phyloP scores from a whole-genome alignment of 371 early-diverging fungal species.

The Gilbertella persicaria region DNA sequence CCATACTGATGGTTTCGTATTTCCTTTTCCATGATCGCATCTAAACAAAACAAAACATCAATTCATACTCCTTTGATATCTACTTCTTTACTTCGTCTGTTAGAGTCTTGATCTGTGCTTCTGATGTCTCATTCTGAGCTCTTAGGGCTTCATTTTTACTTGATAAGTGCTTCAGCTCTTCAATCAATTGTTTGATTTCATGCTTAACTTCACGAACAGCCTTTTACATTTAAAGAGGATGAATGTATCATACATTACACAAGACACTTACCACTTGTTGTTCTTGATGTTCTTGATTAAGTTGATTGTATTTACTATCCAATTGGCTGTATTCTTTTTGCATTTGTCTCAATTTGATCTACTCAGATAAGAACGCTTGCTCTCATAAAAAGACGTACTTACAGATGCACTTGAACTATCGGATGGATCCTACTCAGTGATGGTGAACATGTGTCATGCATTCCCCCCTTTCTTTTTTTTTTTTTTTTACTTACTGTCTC shows the following conservation, averaged over 20 bases:
- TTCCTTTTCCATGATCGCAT: constrained; percentile 49
- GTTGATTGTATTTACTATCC: constrained; percentile 53
- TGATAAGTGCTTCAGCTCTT: constrained; percentile 68
- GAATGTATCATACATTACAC: neutral
- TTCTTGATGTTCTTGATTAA: constrained; percentile 70
- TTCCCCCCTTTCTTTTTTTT: neutral
- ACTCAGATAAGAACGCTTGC: neutral
- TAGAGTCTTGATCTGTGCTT: constrained; percentile 25
- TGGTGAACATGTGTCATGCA: too few species aligned
- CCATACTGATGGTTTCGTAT: constrained; percentile 46
- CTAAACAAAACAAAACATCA: constrained; percentile 8
- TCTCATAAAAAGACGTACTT: neutral
- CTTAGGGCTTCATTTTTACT: constrained; percentile 63
- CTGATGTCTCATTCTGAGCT: constrained; percentile 45
- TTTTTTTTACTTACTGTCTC: constrained; percentile 14
- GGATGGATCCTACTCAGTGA: neutral
- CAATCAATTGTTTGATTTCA: constrained; percentile 72
- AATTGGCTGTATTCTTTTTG: constrained; percentile 47
- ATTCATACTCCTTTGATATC: neutral
- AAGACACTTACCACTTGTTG: constrained; percentile 66
- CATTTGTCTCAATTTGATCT: constrained; percentile 23
- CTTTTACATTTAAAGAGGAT: constrained; percentile 26
- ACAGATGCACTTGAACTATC: neutral
- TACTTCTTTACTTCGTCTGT: constrained; percentile 33
- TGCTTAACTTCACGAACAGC: constrained; percentile 73